Percentiles rank a stretch among this genome's conserved stretches.
phyloP scores from a whole-genome alignment of 2,329 filamentous ascomycete species.

The Fusarium decemcellulare region DNA sequence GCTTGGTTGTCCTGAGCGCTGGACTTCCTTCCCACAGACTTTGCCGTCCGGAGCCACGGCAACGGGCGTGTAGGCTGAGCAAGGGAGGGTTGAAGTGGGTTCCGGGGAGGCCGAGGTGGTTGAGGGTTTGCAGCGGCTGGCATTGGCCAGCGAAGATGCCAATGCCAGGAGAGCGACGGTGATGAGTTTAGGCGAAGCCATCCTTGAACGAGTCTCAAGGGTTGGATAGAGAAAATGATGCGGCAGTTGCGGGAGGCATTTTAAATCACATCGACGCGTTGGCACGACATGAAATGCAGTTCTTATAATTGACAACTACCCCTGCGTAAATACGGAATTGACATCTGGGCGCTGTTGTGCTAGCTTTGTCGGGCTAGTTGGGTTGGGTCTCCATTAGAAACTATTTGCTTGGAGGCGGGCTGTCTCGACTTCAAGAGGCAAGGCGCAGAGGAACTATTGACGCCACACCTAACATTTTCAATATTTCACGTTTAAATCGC shows the following conservation, averaged over 20 bases:
- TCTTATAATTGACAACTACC: not conserved
- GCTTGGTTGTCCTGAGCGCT: not conserved
- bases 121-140: not conserved
- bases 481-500: not conserved
- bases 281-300: not conserved
- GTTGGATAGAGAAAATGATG: not conserved
- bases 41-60: not conserved
- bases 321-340: not conserved
- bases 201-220: not conserved
- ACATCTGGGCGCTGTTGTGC: not conserved
- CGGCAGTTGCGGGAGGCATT: not conserved
- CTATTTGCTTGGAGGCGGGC: not conserved
- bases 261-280: not conserved
- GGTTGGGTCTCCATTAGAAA: not conserved
- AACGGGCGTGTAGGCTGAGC: not conserved
- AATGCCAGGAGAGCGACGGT: not conserved
- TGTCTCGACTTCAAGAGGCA: not conserved
- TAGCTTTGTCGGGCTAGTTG: not conserved
- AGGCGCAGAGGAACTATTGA: not conserved
- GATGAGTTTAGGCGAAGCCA: not conserved
- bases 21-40: not conserved
- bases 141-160: not conserved
- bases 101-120: not conserved
- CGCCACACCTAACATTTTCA: not conserved
- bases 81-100: slow-evolving; percentile 1